Base-by-base conservation (phyloP, 306 rosid species). In the Lathyrus tuberosus region DNA sequence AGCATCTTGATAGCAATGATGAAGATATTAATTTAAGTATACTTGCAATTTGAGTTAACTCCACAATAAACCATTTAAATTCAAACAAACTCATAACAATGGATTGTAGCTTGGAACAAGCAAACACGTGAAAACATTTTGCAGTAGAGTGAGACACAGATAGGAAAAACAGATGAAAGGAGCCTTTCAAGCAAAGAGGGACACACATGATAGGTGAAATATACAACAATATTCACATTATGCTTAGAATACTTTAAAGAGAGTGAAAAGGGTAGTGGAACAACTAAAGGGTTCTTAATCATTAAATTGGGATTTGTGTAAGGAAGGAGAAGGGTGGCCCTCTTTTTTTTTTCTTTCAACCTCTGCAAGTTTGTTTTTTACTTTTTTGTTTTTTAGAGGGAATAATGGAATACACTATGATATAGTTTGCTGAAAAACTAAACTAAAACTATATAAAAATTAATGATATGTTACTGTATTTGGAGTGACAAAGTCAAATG, bases 401-500 rank as follows among this genome's bases (percentile, higher is more conserved):
- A 20, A 57, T 38, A 65, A 65, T 65, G 72, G 26, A 4, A 35
- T 59, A 35, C 38, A 6, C 2, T 33, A 33, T 44, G 49, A 57
- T 6, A 30, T 59, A 42, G 43, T 6, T 11, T 38, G 42, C 4
- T 3, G 56, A 47, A 44, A 46, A 47, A n/a, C 20, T 6, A 47
- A 47, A 16, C 20, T 47, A 8, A 47, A 47, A 47, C 15, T 46
- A 14, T 46, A 5, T 46, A 46, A 65, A 52, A 81, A 26, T 16
- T 26, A 35, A 84, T 31, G 3, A 76, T 22, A 10, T 41, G 47
- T 41, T 79, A 51, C 86, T 73, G 82, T 77, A 79, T 87, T 78
- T 85, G 86, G 86, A 68, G 54, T 84, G 84, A 86, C 96, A 87
- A 24, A 8, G 60, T 56, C 37, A 79, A 82, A 83, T 86, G 94